These are phyloP conservation scores for Cordyceps fumosorosea DNA, from an alignment of 2,329 filamentous ascomycete genomes.

Conservation along the genomic window DNA sequence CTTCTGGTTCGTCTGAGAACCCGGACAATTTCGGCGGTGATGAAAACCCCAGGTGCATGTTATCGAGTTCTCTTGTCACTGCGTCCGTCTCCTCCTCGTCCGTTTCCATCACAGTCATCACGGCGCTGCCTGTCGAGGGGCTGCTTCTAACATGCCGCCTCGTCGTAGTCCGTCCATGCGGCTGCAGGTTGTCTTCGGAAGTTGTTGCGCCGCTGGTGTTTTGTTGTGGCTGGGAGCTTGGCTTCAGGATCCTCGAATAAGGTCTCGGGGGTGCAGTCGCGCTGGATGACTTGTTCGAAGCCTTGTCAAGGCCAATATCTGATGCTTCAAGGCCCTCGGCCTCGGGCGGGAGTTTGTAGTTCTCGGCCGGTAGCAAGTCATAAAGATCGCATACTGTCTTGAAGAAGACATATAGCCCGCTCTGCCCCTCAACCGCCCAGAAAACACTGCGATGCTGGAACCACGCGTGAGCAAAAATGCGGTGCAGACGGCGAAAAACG, in stretches of 20 bases:
- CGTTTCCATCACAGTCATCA: conserved; percentile 76
- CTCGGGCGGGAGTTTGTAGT: conserved; percentile 90
- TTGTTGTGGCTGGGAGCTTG: conserved; percentile 24
- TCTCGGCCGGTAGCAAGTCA: conserved; percentile 82
- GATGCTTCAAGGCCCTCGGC: conserved; percentile 72
- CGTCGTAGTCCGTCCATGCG: conserved; percentile 60
- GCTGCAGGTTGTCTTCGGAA: conserved; percentile 45
- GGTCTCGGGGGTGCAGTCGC: conserved; percentile 10
- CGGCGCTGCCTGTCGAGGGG: conserved; percentile 69
- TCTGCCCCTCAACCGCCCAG: conserved; percentile 84
- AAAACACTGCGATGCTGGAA: conserved; percentile 95
- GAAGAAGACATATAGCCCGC: conserved; percentile 93
- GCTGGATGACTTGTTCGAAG: conserved; percentile 20
- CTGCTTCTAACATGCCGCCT: conserved; percentile 75
- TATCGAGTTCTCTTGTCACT: conserved; percentile 38
- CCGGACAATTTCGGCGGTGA: neutral
- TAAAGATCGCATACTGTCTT: conserved; percentile 95
- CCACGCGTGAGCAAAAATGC: conserved; percentile 98
- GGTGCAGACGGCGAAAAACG: conserved; percentile 87
- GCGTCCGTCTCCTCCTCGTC: conserved; percentile 63
- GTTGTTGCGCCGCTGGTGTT: conserved; percentile 18
- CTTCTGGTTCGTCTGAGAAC: conserved; percentile 33
- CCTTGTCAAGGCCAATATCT: conserved; percentile 35
- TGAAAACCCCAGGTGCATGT: conserved; percentile 40
- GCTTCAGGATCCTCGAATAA: conserved; percentile 27